Conservation (phyloP, 192 early-diverging fungal species). For the Linnemannia elongata region DNA sequence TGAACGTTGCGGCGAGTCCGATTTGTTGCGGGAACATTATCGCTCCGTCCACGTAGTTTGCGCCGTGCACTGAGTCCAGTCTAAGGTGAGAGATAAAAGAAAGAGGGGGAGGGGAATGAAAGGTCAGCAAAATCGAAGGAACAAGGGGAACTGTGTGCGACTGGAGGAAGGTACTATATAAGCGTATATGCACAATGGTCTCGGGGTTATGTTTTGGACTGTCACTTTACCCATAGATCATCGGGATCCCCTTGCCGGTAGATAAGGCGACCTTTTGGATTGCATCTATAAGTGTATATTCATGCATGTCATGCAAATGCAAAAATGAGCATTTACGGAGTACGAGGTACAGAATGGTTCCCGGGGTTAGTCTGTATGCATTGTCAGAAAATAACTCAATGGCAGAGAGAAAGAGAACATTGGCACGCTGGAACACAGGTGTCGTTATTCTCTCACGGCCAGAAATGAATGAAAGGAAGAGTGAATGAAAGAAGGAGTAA, state of each 20-base stretch:
- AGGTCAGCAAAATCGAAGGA: not conserved
- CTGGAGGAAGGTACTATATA: not conserved
- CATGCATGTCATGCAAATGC: not conserved
- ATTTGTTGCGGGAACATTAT: constrained; percentile 72
- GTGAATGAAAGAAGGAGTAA: not conserved
- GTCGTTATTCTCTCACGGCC: not conserved
- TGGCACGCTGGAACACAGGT: not conserved
- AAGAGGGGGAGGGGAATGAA: not conserved
- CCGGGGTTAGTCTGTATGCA: not conserved
- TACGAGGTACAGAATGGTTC: not conserved
- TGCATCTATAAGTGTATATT: constrained; percentile 36
- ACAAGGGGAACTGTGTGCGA: not conserved
- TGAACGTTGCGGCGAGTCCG: constrained; percentile 71
- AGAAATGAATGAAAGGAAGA: too few species aligned
- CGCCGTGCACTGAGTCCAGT: constrained; percentile 75
- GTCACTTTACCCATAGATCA: constrained; percentile 69
- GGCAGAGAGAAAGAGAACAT: not conserved
- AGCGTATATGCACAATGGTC: not conserved
- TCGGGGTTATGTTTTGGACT: not conserved
- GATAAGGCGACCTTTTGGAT: constrained; percentile 68
- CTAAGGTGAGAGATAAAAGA: constrained; percentile 20
- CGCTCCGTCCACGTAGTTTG: constrained; percentile 74
- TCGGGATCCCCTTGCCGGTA: constrained; percentile 63
- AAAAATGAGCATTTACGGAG: not conserved
- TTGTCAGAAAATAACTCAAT: not conserved